phyloP scores from a whole-genome alignment of 2,329 filamentous ascomycete species.

The Samsoniella hepiali region DNA sequence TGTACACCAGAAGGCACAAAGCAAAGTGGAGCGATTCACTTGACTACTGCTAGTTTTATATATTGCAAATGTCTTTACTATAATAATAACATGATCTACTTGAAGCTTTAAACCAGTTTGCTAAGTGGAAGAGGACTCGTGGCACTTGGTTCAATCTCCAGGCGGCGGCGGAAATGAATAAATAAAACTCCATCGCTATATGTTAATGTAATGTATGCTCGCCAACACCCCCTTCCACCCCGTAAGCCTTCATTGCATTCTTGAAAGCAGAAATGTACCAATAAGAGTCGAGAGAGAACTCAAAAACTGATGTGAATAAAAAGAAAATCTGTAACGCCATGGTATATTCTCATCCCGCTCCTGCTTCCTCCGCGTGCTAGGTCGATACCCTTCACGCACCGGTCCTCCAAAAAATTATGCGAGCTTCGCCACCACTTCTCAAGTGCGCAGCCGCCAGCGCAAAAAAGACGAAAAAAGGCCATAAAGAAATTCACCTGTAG shows the following conservation, averaged over 20 bases:
- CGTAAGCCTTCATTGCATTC: neutral
- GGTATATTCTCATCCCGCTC: neutral
- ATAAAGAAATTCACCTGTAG: neutral
- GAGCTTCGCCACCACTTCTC: too few species aligned
- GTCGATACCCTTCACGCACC: too few species aligned
- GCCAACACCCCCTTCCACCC: neutral
- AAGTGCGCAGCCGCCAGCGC: too few species aligned
- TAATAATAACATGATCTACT: neutral
- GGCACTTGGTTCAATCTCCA: neutral
- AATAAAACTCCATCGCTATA: constrained; percentile 19
- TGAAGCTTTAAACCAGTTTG: neutral
- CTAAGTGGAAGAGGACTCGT: neutral
- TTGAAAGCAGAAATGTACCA: too few species aligned
- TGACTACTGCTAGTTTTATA: neutral
- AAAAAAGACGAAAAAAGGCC: neutral
- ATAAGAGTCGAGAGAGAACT: too few species aligned
- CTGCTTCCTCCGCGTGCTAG: neutral
- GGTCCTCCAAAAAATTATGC: too few species aligned
- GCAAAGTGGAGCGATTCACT: neutral
- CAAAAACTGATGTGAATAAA: too few species aligned
- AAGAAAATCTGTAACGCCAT: neutral
- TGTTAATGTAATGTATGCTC: constrained; percentile 7
- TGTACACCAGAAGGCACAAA: neutral
- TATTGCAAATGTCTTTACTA: neutral
- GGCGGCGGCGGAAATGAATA: neutral